Conservation (phyloP, 495 filamentous ascomycete genomes). For the Penicillium pancosmium region DNA sequence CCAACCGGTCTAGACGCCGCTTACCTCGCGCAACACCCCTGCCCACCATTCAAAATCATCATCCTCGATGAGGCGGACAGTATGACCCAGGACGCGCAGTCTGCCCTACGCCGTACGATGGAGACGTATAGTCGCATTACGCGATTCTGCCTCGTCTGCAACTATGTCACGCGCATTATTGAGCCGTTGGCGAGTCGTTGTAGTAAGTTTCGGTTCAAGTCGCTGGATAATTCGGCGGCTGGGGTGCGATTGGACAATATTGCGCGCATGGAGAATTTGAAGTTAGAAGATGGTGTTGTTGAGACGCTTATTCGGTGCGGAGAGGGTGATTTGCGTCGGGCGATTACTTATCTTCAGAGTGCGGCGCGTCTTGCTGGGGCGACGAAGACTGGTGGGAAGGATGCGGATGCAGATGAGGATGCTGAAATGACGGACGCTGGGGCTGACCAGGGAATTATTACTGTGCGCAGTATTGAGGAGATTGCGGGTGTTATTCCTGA, state of each 20-base stretch:
- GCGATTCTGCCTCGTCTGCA: slow-evolving; percentile 95
- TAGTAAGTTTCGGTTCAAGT: slow-evolving; percentile 98
- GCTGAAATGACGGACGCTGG: slow-evolving; percentile 53
- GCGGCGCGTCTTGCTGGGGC: slow-evolving; percentile 79
- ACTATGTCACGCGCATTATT: slow-evolving; percentile 98
- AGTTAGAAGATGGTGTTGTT: slow-evolving; percentile 73
- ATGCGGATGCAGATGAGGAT: slow-evolving; percentile 51
- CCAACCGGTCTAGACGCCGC: slow-evolving; percentile 61
- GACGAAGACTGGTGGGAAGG: slow-evolving; percentile 42
- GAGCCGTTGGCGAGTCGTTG: slow-evolving; percentile 89
- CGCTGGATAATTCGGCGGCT: slow-evolving; percentile 80
- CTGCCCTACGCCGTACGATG: slow-evolving; percentile 91
- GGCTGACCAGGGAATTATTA: slow-evolving; percentile 49
- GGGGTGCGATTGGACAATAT: slow-evolving; percentile 76
- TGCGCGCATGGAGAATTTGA: slow-evolving; percentile 73
- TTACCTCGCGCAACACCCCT: slow-evolving; percentile 81
- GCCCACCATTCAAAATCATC: slow-evolving; percentile 98
- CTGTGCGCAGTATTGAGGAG: slow-evolving; percentile 81
- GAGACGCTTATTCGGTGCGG: slow-evolving; percentile 83
- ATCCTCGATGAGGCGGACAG: slow-evolving; percentile 96
- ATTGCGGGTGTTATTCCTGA: slow-evolving; percentile 94
- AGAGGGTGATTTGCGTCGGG: slow-evolving; percentile 92
- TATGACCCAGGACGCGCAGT: slow-evolving; percentile 99
- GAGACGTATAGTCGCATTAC: slow-evolving; percentile 97
- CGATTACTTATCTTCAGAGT: slow-evolving; percentile 94